phyloP scores from a whole-genome alignment of 352 stramenopile genomes.

The Chrysophaeum taylorii region DNA sequence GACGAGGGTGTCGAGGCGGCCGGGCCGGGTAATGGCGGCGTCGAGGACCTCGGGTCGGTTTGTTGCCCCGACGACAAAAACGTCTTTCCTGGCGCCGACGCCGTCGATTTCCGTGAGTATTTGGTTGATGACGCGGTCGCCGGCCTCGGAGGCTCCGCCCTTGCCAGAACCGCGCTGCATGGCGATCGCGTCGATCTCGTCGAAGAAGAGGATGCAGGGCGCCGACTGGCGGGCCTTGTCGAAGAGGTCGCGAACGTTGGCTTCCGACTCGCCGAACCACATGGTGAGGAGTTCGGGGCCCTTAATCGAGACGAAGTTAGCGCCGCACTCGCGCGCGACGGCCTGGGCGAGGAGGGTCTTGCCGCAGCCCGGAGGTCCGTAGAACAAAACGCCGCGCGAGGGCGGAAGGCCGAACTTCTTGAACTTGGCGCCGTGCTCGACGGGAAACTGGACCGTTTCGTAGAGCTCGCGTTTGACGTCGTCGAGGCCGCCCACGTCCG shows the following conservation, averaged over 20 bases:
- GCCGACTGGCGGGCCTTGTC: constrained; percentile 89
- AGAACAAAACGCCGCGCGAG: constrained; percentile 90
- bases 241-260: constrained; percentile 95
- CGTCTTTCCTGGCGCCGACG: constrained; percentile 90
- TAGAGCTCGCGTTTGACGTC: constrained; percentile 90
- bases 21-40: constrained; percentile 85
- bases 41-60: constrained; percentile 93
- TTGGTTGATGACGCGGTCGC: constrained; percentile 98
- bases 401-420: constrained; percentile 88
- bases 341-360: constrained; percentile 96
- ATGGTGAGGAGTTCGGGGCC: constrained; percentile 93
- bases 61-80: constrained; percentile 88
- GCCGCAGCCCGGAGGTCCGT: constrained; percentile 91
- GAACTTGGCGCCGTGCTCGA: constrained; percentile 89
- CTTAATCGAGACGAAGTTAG: constrained; percentile 82
- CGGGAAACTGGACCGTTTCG: constrained; percentile 91
- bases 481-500: constrained; percentile 88
- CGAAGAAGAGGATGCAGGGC: constrained; percentile 98
- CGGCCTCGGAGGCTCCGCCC: constrained; percentile 79
- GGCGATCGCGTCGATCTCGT: constrained; percentile 98
- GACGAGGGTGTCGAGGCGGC: constrained; percentile 85
- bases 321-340: constrained; percentile 88
- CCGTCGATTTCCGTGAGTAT: constrained; percentile 98
- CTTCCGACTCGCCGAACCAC: constrained; percentile 97
- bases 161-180: constrained; percentile 77